A percentile compares a stretch with the other conserved stretches of the same genome.
Evolutionary conservation across 805 yeast species (phyloP).

Genomic region (Candida silvatica): DNA sequence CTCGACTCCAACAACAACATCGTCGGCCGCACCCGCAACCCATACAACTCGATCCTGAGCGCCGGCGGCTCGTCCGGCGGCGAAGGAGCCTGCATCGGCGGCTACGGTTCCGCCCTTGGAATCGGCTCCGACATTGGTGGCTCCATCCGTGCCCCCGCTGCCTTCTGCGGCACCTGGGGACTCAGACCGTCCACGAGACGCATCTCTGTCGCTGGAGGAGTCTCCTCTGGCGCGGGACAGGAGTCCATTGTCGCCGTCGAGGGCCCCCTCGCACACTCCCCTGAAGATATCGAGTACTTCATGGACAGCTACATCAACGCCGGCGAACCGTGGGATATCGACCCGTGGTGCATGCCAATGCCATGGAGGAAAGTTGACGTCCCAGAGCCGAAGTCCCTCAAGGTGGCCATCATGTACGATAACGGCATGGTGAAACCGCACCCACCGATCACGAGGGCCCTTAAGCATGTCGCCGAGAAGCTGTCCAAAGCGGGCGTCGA

Average conservation of each 20-base stretch:
- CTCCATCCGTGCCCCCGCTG: constrained; percentile 60
- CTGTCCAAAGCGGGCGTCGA: constrained; percentile 52
- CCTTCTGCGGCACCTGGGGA: constrained; percentile 55
- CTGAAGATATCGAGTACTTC: constrained; percentile 61
- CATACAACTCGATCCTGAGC: constrained; percentile 46
- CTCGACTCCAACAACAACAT: constrained; percentile 54
- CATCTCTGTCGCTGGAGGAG: constrained; percentile 36
- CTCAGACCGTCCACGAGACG: constrained; percentile 54
- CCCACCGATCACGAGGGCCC: constrained; percentile 54
- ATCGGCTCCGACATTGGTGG: constrained; percentile 68
- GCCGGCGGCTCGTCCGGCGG: constrained; percentile 75
- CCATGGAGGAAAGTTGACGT: constrained; percentile 41
- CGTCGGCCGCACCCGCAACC: constrained; percentile 51
- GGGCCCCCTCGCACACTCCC: constrained; percentile 60
- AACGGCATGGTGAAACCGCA: constrained; percentile 61
- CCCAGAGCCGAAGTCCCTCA: constrained; percentile 34
- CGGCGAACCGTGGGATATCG: constrained; percentile 56
- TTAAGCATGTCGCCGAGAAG: constrained; percentile 44
- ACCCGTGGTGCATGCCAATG: constrained; percentile 36
- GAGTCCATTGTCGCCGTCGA: constrained; percentile 57
- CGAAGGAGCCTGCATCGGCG: constrained; percentile 55
- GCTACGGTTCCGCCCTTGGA: constrained; percentile 51
- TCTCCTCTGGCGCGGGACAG: constrained; percentile 53
- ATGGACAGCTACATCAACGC: constrained; percentile 53
- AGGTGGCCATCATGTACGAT: constrained; percentile 54